These are phyloP conservation scores for Gymnopilus dilepis DNA, from an alignment of 768 basidiomycete genomes.

Conservation along the genomic window DNA sequence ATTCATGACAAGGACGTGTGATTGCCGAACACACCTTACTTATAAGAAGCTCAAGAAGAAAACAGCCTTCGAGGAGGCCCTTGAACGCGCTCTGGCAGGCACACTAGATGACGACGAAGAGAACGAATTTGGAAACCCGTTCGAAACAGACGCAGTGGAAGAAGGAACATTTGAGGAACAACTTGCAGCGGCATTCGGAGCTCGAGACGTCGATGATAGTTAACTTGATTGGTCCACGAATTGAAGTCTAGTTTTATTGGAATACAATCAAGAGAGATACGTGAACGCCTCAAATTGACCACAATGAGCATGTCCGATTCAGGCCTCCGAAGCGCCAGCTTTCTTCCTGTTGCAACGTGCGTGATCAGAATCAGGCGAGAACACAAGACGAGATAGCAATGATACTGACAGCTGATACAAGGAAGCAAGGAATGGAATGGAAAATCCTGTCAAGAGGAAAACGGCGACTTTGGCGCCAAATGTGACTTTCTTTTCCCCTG, in stretches of 20 bases:
- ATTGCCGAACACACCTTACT: constrained; percentile 57
- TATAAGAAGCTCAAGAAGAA: constrained; percentile 39
- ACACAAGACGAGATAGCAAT: constrained; percentile 1
- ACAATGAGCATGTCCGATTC: background rate
- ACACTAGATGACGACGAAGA: constrained; percentile 11
- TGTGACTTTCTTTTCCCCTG: constrained; percentile 51
- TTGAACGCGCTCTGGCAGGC: constrained; percentile 29
- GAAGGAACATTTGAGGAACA: background rate
- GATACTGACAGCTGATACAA: constrained; percentile 66
- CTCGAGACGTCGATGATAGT: background rate
- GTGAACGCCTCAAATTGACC: background rate
- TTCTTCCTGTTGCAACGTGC: constrained; percentile 45
- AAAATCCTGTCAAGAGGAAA: constrained; percentile 61
- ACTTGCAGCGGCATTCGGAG: background rate
- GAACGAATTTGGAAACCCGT: constrained; percentile 6
- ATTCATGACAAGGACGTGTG: constrained; percentile 67
- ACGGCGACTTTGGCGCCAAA: constrained; percentile 54
- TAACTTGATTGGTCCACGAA: background rate
- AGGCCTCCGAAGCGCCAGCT: constrained; percentile 34
- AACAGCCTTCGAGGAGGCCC: constrained; percentile 33
- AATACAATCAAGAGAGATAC: background rate
- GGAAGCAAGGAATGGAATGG: constrained; percentile 69
- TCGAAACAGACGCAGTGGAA: background rate
- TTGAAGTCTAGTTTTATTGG: background rate
- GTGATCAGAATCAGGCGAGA: background rate